phyloP scores from a whole-genome alignment of 2,329 filamentous ascomycete genomes.

The Spiromastix sp. region DNA sequence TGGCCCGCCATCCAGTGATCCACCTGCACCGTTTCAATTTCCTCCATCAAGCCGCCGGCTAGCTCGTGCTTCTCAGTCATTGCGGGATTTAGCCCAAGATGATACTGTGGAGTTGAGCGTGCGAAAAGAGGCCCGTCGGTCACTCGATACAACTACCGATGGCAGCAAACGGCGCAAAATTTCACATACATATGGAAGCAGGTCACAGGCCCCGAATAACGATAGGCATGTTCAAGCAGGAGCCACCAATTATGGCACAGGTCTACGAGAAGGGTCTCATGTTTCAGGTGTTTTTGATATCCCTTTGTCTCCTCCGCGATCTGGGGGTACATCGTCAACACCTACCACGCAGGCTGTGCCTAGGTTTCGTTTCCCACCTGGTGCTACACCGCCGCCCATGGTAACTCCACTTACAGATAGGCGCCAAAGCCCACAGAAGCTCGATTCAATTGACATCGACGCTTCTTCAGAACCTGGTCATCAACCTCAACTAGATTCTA shows the following conservation, averaged over 20 bases:
- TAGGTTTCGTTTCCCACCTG: slow-evolving; percentile 28
- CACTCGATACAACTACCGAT: slow-evolving; percentile 4
- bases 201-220: too few relatives aligned
- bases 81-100: background rate
- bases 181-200: slow-evolving; percentile 14
- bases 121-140: background rate
- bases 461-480: slow-evolving; percentile 11
- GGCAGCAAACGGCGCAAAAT: slow-evolving; percentile 28
- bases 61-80: background rate
- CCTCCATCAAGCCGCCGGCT: slow-evolving; percentile 18
- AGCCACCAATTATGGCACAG: too few relatives aligned
- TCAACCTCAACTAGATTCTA: slow-evolving; percentile 13
- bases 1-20: slow-evolving; percentile 23
- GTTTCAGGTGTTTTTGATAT: slow-evolving; percentile 21
- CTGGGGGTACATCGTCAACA: slow-evolving; percentile 22
- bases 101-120: background rate
- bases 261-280: background rate
- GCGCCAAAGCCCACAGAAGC: slow-evolving; percentile 12
- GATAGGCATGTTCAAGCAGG: too few relatives aligned
- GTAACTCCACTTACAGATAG: slow-evolving; percentile 18
- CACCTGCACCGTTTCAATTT: slow-evolving; percentile 20
- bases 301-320: slow-evolving; percentile 30
- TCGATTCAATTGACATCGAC: slow-evolving; percentile 9
- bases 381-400: slow-evolving; percentile 19
- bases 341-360: slow-evolving; percentile 12